Conservation (phyloP, 2,329 filamentous ascomycete genomes). For the Epichloe festucae region DNA sequence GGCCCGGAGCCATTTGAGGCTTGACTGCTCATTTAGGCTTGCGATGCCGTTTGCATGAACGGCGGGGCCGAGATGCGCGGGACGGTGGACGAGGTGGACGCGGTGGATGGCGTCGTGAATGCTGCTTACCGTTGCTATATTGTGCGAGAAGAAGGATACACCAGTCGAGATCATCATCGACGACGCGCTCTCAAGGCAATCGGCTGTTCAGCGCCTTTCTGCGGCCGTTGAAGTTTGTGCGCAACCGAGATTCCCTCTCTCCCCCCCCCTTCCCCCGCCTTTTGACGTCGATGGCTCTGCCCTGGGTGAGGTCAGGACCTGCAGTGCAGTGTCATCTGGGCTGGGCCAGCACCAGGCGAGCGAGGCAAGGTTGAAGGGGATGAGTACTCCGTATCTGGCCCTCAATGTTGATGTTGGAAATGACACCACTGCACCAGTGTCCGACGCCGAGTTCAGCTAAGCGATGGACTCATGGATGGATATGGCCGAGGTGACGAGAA, state of each 20-base stretch:
- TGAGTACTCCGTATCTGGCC: too few species aligned
- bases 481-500: too few species aligned
- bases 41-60: not conserved
- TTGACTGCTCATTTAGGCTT: conserved; percentile 7
- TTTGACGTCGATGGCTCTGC: not conserved
- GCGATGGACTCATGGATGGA: too few species aligned
- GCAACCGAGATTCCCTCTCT: not conserved
- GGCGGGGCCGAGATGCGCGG: not conserved
- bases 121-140: not conserved
- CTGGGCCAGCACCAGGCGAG: too few species aligned
- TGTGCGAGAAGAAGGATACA: not conserved
- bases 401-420: too few species aligned
- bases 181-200: not conserved
- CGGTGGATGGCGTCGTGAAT: not conserved
- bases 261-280: not conserved
- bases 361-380: too few species aligned
- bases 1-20: not conserved
- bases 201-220: not conserved
- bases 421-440: too few species aligned
- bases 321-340: too few species aligned
- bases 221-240: not conserved
- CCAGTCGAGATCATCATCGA: conserved; percentile 3
- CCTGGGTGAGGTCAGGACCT: too few species aligned
- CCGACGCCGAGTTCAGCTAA: too few species aligned
- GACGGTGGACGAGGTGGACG: not conserved